phyloP scores from a whole-genome alignment of 345 rosid species.

The Aurinia saxatilis region DNA sequence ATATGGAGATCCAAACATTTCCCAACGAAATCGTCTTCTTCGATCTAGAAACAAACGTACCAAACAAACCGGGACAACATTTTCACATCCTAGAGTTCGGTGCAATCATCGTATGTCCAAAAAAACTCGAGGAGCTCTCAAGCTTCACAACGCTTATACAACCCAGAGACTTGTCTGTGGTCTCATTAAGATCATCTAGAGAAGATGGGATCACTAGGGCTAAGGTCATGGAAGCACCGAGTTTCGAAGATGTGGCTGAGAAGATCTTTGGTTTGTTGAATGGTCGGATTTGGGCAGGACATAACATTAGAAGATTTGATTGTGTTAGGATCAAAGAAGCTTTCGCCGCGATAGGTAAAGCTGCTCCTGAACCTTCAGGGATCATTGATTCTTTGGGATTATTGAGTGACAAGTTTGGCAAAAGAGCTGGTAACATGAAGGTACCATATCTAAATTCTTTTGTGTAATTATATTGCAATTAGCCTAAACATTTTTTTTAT shows the following conservation, averaged over 20 bases:
- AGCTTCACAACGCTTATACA: constrained; percentile 64
- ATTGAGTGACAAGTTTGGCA: constrained; percentile 61
- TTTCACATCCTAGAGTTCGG: constrained; percentile 81
- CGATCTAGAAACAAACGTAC: constrained; percentile 83
- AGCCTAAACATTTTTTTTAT: no score
- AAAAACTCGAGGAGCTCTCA: constrained; percentile 57
- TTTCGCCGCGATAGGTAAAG: constrained; percentile 51
- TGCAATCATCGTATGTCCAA: constrained; percentile 69
- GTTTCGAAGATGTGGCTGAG: constrained; percentile 61
- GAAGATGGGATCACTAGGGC: constrained; percentile 64
- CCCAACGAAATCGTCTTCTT: constrained; percentile 60
- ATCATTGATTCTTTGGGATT: constrained; percentile 79
- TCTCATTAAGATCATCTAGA: constrained; percentile 47
- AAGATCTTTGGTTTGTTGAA: constrained; percentile 53
- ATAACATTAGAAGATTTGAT: constrained; percentile 79
- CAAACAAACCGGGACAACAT: constrained; percentile 46
- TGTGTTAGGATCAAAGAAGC: constrained; percentile 78
- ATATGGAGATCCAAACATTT: constrained; percentile 20
- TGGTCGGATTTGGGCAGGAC: constrained; percentile 92
- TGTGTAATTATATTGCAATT: no score
- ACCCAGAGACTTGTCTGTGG: constrained; percentile 57
- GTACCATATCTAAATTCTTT: constrained; percentile 28
- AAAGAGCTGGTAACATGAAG: constrained; percentile 95
- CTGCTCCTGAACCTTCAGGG: constrained; percentile 61
- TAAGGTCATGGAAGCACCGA: constrained; percentile 57